Percentiles rank a stretch among this genome's conserved stretches.
phyloP scores from a whole-genome alignment of 352 stramenopile species.

The Globisporangium abappressorium region DNA sequence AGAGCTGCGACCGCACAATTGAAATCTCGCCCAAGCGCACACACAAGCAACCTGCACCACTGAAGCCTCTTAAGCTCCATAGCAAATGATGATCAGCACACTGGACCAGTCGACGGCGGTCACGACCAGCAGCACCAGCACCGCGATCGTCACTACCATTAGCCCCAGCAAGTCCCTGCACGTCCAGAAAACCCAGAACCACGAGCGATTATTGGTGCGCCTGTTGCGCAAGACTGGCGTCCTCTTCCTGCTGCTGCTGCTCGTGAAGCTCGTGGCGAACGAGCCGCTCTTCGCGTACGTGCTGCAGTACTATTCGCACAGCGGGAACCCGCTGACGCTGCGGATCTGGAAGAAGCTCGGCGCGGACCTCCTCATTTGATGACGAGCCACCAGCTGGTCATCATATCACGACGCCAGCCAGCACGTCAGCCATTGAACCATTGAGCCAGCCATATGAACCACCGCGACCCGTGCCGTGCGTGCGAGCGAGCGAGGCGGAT shows the following conservation, averaged over 20 bases:
- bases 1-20: background rate
- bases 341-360: slow-evolving; percentile 11
- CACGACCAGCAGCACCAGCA: background rate
- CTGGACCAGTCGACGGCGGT: background rate
- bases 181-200: background rate
- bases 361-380: background rate
- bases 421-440: background rate
- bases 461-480: background rate
- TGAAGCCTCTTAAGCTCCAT: background rate
- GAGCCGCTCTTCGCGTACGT: slow-evolving; percentile 21
- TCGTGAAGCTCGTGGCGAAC: slow-evolving; percentile 17
- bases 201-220: background rate
- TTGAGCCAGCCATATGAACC: background rate
- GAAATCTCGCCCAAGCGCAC: background rate
- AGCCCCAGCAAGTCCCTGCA: background rate
- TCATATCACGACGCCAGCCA: background rate
- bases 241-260: slow-evolving; percentile 9
- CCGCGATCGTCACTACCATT: background rate
- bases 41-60: background rate
- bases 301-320: slow-evolving; percentile 18
- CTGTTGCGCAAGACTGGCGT: slow-evolving; percentile 7
- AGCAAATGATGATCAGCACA: background rate
- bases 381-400: background rate
- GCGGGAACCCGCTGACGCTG: slow-evolving; percentile 9
- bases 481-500: background rate